A percentile compares a stretch with the other conserved stretches of the same genome.
These are phyloP conservation scores for Avena sativa DNA, from an alignment of 176 grass and related monocot species.

Conservation along the genomic window DNA sequence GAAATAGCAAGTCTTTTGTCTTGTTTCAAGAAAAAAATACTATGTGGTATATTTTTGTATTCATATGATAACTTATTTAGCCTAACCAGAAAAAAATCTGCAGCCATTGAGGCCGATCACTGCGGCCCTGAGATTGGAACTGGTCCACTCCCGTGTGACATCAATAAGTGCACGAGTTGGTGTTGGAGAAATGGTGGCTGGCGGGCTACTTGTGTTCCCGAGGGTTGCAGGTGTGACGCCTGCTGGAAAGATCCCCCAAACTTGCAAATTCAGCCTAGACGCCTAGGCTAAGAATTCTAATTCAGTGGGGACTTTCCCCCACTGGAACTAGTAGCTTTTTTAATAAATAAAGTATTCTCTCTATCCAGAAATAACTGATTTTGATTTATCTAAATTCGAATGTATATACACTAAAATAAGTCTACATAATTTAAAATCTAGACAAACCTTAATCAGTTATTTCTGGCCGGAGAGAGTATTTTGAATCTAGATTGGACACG, in stretches of 20 bases:
- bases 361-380: too few species aligned
- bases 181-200: neutral
- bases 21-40: too few species aligned
- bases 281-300: neutral
- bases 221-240: neutral
- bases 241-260: neutral
- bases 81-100: neutral
- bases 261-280: neutral
- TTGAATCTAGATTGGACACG: too few species aligned
- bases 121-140: neutral
- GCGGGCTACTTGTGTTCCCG: neutral
- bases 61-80: neutral
- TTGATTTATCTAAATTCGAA: too few species aligned
- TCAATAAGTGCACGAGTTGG: neutral
- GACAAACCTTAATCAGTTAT: too few species aligned
- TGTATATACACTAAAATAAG: too few species aligned
- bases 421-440: too few species aligned
- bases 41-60: neutral
- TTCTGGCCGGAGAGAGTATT: too few species aligned
- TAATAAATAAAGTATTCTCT: too few species aligned
- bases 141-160: neutral
- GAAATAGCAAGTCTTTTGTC: too few species aligned
- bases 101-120: neutral
- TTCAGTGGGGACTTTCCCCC: too few species aligned
- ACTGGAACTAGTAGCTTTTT: too few species aligned